Evolutionary conservation across 257 asterid genomes (phyloP).

Genomic region (Oldenlandia corymbosa): DNA sequence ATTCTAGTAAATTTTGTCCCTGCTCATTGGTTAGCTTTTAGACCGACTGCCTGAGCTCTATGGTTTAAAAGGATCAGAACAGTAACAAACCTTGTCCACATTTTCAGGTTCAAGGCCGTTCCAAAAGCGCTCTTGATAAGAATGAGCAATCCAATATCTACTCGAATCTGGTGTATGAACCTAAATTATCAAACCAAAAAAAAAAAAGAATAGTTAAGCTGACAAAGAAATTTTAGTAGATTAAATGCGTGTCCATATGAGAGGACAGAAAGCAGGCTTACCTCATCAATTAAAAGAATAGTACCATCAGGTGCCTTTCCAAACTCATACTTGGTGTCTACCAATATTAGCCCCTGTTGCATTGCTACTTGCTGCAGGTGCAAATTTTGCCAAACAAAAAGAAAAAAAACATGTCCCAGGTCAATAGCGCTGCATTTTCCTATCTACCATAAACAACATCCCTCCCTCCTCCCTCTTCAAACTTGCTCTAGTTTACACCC

Average conservation of each 20-base stretch:
- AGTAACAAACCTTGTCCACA: constrained; percentile 70
- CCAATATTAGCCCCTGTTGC: constrained; percentile 79
- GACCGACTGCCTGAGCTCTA: background rate
- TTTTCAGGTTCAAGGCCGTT: constrained; percentile 88
- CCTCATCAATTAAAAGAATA: no score
- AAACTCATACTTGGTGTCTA: no score
- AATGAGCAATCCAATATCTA: constrained; percentile 82
- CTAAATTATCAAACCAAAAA: constrained; percentile 28
- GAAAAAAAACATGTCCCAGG: background rate
- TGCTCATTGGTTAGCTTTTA: background rate
- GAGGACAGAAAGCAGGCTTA: constrained; percentile 14
- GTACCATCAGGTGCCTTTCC: no score
- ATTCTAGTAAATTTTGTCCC: background rate
- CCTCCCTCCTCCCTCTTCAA: constrained; percentile 4
- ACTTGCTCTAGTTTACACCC: background rate
- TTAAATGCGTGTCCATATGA: background rate
- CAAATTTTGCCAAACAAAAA: background rate
- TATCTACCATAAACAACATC: background rate
- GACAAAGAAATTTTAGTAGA: background rate
- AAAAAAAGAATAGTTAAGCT: background rate
- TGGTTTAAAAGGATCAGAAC: background rate
- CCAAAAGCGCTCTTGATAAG: constrained; percentile 61
- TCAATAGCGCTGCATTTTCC: background rate
- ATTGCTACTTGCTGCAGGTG: constrained; percentile 51
- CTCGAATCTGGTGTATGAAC: constrained; percentile 98